phyloP scores from a whole-genome alignment of 257 asterid genomes.

The Dorcoceras hygrometricum region DNA sequence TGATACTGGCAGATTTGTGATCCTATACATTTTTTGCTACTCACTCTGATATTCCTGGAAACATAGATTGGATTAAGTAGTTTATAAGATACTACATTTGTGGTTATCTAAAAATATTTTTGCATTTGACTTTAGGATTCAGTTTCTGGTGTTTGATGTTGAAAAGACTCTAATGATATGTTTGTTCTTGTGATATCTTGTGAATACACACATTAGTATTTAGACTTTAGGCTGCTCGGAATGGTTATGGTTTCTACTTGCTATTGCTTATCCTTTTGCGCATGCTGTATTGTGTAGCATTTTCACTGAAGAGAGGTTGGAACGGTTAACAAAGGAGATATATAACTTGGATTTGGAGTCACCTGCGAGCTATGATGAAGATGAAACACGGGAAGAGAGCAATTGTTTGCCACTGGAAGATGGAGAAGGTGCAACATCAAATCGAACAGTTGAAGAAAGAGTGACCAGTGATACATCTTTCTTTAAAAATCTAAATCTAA shows the following conservation, averaged over 20 bases:
- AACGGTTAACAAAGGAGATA: conserved; percentile 68
- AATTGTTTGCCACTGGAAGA: conserved; percentile 37
- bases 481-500: conserved; percentile 40
- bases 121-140: conserved; percentile 3
- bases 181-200: conserved; percentile 17
- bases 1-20: conserved; percentile 4
- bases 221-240: conserved; percentile 7
- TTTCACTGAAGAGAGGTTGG: conserved; percentile 91
- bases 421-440: conserved; percentile 35
- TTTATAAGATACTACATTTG: not conserved
- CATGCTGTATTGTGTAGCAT: conserved; percentile 50
- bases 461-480: conserved; percentile 34
- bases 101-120: not conserved
- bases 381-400: conserved; percentile 47
- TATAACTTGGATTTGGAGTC: conserved; percentile 58
- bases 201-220: conserved; percentile 11
- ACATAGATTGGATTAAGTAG: not conserved
- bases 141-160: conserved; percentile 16
- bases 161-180: conserved; percentile 7
- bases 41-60: not conserved
- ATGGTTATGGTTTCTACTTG: conserved; percentile 15
- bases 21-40: not conserved
- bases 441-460: conserved; percentile 47
- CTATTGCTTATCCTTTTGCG: conserved; percentile 18
- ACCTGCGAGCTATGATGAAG: conserved; percentile 38